phyloP scores from a whole-genome alignment of 805 yeast genomes.

The Teunomyces atbi region DNA sequence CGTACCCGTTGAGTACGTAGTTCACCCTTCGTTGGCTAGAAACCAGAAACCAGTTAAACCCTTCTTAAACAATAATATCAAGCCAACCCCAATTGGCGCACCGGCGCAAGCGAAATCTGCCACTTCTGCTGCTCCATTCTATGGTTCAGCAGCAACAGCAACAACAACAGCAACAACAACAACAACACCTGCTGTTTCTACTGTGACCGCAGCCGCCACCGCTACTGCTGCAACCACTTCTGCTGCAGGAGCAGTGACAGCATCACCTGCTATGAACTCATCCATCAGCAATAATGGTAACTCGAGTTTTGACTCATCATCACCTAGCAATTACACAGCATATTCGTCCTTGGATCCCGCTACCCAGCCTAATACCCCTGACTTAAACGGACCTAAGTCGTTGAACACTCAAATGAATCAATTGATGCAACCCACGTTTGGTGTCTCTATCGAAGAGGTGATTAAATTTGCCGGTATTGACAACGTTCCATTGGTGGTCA shows the following conservation, averaged over 20 bases:
- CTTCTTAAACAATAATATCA: slow-evolving; percentile 22
- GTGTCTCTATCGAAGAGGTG: slow-evolving; percentile 74
- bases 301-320: neutral
- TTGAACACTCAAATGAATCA: slow-evolving; percentile 17
- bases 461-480: slow-evolving; percentile 80
- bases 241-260: neutral
- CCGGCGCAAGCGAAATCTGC: neutral
- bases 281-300: neutral
- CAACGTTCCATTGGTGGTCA: slow-evolving; percentile 87
- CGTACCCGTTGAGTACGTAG: slow-evolving; percentile 67
- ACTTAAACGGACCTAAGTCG: slow-evolving; percentile 35
- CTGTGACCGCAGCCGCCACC: neutral
- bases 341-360: slow-evolving; percentile 36
- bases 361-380: slow-evolving; percentile 26
- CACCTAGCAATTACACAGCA: neutral
- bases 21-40: slow-evolving; percentile 61
- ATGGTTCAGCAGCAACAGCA: neutral
- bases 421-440: slow-evolving; percentile 58
- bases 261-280: neutral
- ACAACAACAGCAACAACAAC: neutral
- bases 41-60: slow-evolving; percentile 32
- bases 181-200: too few species aligned
- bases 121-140: neutral
- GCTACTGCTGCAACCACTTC: neutral
- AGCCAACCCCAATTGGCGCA: neutral